Evolutionary conservation across 2,329 filamentous ascomycete genomes (phyloP).

Genomic region (Aureobasidium mangrovei): DNA sequence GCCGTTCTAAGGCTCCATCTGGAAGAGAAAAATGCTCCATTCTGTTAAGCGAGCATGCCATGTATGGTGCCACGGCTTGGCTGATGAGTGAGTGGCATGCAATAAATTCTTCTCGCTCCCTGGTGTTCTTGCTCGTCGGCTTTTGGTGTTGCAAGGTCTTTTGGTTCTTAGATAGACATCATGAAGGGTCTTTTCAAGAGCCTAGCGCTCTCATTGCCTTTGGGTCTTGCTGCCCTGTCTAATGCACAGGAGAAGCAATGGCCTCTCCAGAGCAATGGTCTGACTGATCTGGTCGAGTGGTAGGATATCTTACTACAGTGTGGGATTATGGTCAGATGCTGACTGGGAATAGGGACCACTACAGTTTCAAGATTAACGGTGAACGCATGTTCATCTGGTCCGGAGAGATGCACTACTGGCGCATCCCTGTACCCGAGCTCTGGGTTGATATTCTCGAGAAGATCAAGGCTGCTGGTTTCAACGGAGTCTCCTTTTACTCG

Average conservation of each 20-base stretch:
- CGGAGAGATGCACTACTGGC: slow-evolving; percentile 48
- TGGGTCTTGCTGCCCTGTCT: slow-evolving; percentile 1
- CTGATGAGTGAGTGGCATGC: background rate
- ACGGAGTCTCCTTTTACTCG: slow-evolving; percentile 27
- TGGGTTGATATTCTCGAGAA: slow-evolving; percentile 45
- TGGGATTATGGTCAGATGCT: too few relatives aligned
- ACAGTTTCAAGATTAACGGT: slow-evolving; percentile 44
- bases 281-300: slow-evolving; percentile 41
- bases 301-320: too few relatives aligned
- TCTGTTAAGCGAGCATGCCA: background rate
- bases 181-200: slow-evolving; percentile 5
- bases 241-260: slow-evolving; percentile 11
- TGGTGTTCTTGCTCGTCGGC: background rate
- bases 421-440: slow-evolving; percentile 42
- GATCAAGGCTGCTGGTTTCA: slow-evolving; percentile 44
- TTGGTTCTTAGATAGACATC: background rate
- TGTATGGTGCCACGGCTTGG: background rate
- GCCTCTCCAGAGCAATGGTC: slow-evolving; percentile 10
- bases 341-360: slow-evolving; percentile 34
- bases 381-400: slow-evolving; percentile 45
- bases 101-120: background rate
- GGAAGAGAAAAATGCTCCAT: background rate
- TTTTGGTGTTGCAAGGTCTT: background rate
- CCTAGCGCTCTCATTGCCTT: background rate
- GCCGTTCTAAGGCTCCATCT: slow-evolving; percentile 1